These are phyloP conservation scores for Pythium sukuiense DNA, from an alignment of 352 stramenopile species.

Conservation along the genomic window DNA sequence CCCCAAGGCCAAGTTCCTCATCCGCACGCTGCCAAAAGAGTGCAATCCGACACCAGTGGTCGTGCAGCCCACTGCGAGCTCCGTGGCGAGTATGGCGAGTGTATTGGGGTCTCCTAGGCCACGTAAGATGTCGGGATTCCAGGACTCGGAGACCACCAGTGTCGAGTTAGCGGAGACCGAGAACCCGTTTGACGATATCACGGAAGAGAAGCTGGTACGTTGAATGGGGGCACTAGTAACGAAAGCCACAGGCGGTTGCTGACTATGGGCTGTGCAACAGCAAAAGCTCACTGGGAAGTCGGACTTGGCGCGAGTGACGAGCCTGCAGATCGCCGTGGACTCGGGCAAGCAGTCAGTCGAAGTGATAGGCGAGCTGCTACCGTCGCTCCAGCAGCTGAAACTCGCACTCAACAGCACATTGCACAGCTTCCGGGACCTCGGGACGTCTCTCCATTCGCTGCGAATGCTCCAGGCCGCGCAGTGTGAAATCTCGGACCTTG, in stretches of 20 bases:
- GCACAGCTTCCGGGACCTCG: constrained; percentile 79
- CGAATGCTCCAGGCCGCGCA: constrained; percentile 62
- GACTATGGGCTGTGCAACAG: constrained; percentile 23
- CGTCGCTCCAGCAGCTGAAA: constrained; percentile 64
- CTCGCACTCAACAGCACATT: constrained; percentile 59
- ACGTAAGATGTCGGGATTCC: constrained; percentile 4
- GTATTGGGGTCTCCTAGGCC: constrained; percentile 31
- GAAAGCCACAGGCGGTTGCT: too few relatives aligned
- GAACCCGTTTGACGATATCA: constrained; percentile 83
- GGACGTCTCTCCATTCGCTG: constrained; percentile 72
- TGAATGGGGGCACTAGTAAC: not conserved
- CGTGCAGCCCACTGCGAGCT: not conserved
- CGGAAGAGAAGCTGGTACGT: constrained; percentile 67
- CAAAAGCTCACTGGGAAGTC: constrained; percentile 59
- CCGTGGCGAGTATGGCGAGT: not conserved
- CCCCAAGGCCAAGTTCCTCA: constrained; percentile 60
- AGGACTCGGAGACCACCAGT: not conserved
- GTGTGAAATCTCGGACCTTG: constrained; percentile 75
- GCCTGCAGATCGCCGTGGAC: constrained; percentile 69
- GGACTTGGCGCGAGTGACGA: constrained; percentile 57
- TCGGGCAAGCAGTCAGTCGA: constrained; percentile 80
- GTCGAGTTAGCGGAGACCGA: constrained; percentile 31
- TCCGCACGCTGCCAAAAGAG: constrained; percentile 65
- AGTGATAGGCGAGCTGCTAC: constrained; percentile 74
- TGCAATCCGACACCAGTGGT: constrained; percentile 67